Conservation (phyloP, 2,329 filamentous ascomycete genomes). For the Graphiopsis chlorocephala region DNA sequence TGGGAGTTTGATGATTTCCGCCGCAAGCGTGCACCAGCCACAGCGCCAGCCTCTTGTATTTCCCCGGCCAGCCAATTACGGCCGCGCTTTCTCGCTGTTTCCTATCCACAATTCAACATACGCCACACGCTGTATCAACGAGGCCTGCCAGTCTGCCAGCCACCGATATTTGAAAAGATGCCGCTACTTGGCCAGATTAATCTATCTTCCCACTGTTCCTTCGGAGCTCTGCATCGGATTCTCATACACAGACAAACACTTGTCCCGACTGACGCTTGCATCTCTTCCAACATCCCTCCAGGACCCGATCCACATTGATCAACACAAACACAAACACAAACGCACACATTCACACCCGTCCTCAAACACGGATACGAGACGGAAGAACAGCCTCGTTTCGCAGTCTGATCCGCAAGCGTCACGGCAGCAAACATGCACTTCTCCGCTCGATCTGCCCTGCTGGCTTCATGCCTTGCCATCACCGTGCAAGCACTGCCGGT, state of each 20-base stretch:
- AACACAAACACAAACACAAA: neutral
- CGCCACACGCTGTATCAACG: neutral
- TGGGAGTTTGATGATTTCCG: neutral
- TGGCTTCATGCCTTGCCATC: constrained; percentile 11
- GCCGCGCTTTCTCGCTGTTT: neutral
- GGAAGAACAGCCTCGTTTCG: neutral
- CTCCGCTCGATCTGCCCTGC: constrained; percentile 6
- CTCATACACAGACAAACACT: constrained; percentile 1
- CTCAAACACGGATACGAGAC: neutral
- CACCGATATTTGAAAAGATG: constrained; percentile 2
- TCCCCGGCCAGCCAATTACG: neutral
- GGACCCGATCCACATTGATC: neutral
- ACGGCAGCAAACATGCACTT: constrained; percentile 7
- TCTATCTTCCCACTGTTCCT: neutral
- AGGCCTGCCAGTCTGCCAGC: neutral
- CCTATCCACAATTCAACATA: neutral
- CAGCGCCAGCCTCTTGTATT: neutral
- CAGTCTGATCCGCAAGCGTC: neutral
- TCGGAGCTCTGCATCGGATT: neutral
- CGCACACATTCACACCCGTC: neutral
- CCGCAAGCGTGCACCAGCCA: neutral
- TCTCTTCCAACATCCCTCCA: neutral
- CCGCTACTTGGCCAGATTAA: neutral
- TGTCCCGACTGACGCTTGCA: neutral
- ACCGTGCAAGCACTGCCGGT: constrained; percentile 5